Conservation (phyloP, 805 yeast species). For the Scheffersomyces amazonensis region DNA sequence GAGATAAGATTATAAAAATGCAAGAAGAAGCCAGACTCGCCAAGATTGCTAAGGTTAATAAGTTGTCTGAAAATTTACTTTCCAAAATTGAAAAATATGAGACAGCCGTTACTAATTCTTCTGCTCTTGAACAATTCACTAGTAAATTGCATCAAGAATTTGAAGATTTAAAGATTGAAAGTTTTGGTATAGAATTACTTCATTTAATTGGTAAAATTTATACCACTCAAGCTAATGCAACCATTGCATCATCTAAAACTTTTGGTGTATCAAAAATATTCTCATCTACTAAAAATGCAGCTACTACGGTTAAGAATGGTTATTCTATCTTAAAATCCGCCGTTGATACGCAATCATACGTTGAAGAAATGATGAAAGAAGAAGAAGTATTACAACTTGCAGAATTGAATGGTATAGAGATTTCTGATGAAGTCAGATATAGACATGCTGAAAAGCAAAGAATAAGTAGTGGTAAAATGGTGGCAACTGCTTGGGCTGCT, state of each 20-base stretch:
- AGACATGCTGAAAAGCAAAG: slow-evolving; percentile 72
- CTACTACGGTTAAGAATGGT: slow-evolving; percentile 78
- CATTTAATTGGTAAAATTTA: slow-evolving; percentile 83
- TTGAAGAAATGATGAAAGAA: slow-evolving; percentile 66
- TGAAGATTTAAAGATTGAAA: slow-evolving; percentile 86
- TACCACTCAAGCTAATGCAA: slow-evolving; percentile 68
- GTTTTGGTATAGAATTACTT: slow-evolving; percentile 87
- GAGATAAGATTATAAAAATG: slow-evolving; percentile 49
- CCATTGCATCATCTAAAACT: slow-evolving; percentile 71
- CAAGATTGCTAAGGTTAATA: slow-evolving; percentile 47
- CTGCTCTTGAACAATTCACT: slow-evolving; percentile 57
- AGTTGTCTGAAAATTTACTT: slow-evolving; percentile 48
- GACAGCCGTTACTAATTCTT: slow-evolving; percentile 62
- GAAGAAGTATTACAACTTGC: slow-evolving; percentile 46
- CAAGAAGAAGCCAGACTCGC: slow-evolving; percentile 55
- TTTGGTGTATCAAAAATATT: slow-evolving; percentile 85
- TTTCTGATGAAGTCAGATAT: slow-evolving; percentile 33
- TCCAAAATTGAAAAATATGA: slow-evolving; percentile 44
- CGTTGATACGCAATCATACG: slow-evolving; percentile 76
- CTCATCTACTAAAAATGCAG: slow-evolving; percentile 79
- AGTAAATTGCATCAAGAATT: slow-evolving; percentile 57
- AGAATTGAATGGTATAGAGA: slow-evolving; percentile 26
- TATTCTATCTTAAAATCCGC: slow-evolving; percentile 81
- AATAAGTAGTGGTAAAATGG: slow-evolving; percentile 78
- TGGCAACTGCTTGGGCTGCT: slow-evolving; percentile 95